phyloP scores from a whole-genome alignment of 2,329 filamentous ascomycete genomes.

The Paracorniculantispora psalliotae region DNA sequence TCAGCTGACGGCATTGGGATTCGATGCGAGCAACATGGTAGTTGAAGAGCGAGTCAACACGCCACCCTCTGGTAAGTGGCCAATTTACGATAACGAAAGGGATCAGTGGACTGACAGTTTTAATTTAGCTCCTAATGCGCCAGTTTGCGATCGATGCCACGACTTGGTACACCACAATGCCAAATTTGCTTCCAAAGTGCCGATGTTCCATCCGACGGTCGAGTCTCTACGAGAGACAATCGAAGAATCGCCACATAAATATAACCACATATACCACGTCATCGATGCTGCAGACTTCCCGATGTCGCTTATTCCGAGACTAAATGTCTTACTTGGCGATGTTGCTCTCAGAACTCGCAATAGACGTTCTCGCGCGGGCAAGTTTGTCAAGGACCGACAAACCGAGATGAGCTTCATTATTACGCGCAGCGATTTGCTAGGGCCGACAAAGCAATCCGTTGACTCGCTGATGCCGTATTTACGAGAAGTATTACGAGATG shows the following conservation, averaged over 20 bases:
- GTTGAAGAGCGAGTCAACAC: slow-evolving; percentile 18
- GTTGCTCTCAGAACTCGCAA: slow-evolving; percentile 75
- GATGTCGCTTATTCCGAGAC: slow-evolving; percentile 78
- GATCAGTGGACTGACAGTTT: slow-evolving; percentile 11
- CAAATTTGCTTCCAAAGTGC: slow-evolving; percentile 43
- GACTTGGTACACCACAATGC: slow-evolving; percentile 69
- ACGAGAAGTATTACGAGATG: slow-evolving; percentile 67
- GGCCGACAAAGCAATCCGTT: slow-evolving; percentile 76
- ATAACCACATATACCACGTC: slow-evolving; percentile 93
- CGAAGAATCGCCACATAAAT: slow-evolving; percentile 78
- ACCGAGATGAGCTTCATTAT: slow-evolving; percentile 87
- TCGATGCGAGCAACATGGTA: slow-evolving; percentile 38
- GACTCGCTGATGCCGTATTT: slow-evolving; percentile 84
- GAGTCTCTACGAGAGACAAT: slow-evolving; percentile 79
- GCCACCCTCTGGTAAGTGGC: not conserved
- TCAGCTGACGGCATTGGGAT: slow-evolving; percentile 40
- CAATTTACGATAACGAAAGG: not conserved
- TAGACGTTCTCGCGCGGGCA: slow-evolving; percentile 63
- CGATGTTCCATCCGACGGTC: slow-evolving; percentile 77
- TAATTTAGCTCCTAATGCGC: slow-evolving; percentile 32
- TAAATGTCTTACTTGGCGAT: slow-evolving; percentile 65
- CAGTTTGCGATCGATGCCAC: slow-evolving; percentile 85
- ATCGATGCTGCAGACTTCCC: slow-evolving; percentile 95
- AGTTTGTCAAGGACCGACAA: slow-evolving; percentile 62
- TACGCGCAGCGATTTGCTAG: slow-evolving; percentile 80